Conservation (phyloP, 495 filamentous ascomycete species). For the Aspergillus indologenus region DNA sequence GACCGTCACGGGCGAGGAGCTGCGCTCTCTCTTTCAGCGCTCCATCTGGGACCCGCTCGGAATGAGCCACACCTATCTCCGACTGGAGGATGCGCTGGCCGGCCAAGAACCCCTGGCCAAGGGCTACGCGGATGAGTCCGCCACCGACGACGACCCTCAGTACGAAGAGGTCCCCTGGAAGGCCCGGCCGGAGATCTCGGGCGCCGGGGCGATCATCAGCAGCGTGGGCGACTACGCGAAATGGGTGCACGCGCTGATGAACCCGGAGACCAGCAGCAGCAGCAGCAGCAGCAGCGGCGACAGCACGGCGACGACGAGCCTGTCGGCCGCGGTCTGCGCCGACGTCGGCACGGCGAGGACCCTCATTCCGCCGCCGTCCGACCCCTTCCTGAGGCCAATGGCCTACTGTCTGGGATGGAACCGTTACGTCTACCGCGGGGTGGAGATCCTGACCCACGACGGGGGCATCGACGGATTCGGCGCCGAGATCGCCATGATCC, state of each 20-base stretch:
- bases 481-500: conserved; percentile 42
- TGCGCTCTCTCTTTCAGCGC: conserved; percentile 41
- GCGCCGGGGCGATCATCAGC: conserved; percentile 48
- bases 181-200: conserved; percentile 24
- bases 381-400: conserved; percentile 21
- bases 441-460: conserved; percentile 36
- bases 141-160: neutral
- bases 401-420: conserved; percentile 47
- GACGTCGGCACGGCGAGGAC: conserved; percentile 17
- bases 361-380: neutral
- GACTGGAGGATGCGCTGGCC: conserved; percentile 33
- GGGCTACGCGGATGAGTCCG: conserved; percentile 28
- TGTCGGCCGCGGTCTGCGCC: conserved; percentile 10
- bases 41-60: conserved; percentile 46
- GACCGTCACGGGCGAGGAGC: conserved; percentile 25
- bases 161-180: neutral
- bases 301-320: neutral
- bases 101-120: conserved; percentile 15
- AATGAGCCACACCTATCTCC: conserved; percentile 48
- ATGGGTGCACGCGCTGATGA: conserved; percentile 38
- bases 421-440: conserved; percentile 37
- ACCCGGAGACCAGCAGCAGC: no score
- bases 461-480: conserved; percentile 48
- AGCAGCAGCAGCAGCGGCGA: no score
- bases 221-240: conserved; percentile 49